Conservation (phyloP, 2,329 filamentous ascomycete species). For the Penicillium janthinellum region DNA sequence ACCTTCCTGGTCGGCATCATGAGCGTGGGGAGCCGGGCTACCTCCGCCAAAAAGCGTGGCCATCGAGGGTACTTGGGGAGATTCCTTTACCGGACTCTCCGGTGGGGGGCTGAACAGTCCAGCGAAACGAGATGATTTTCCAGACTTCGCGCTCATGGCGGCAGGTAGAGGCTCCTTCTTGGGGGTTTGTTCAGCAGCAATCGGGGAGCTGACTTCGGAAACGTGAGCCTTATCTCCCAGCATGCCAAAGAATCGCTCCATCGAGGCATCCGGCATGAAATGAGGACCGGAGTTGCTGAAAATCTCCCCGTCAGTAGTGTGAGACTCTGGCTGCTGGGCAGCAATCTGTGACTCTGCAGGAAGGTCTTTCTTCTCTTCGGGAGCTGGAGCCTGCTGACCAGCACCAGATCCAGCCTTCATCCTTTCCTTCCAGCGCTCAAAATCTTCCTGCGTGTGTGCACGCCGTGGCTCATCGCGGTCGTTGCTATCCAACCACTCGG, state of each 20-base stretch:
- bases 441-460: constrained; percentile 82
- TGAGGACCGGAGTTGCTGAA: constrained; percentile 59
- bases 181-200: constrained; percentile 39
- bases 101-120: constrained; percentile 69
- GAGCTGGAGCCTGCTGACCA: constrained; percentile 33
- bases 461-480: constrained; percentile 67
- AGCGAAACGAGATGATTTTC: constrained; percentile 81
- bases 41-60: constrained; percentile 14
- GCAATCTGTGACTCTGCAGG: constrained; percentile 24
- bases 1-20: constrained; percentile 76
- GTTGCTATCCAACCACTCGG: constrained; percentile 85
- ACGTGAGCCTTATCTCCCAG: constrained; percentile 53
- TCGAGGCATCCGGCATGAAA: constrained; percentile 65
- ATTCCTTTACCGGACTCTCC: constrained; percentile 54
- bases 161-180: constrained; percentile 45
- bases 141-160: constrained; percentile 50
- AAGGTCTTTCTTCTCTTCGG: constrained; percentile 50
- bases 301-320: constrained; percentile 52
- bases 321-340: constrained; percentile 42
- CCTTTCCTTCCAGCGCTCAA: constrained; percentile 89
- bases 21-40: constrained; percentile 45
- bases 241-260: constrained; percentile 76
- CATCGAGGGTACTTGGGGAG: constrained; percentile 26
- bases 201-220: constrained; percentile 43
- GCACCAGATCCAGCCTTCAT: constrained; percentile 70